Evolutionary conservation across 83 land plant genomes (phyloP).

Genomic region (Picea mariana): DNA sequence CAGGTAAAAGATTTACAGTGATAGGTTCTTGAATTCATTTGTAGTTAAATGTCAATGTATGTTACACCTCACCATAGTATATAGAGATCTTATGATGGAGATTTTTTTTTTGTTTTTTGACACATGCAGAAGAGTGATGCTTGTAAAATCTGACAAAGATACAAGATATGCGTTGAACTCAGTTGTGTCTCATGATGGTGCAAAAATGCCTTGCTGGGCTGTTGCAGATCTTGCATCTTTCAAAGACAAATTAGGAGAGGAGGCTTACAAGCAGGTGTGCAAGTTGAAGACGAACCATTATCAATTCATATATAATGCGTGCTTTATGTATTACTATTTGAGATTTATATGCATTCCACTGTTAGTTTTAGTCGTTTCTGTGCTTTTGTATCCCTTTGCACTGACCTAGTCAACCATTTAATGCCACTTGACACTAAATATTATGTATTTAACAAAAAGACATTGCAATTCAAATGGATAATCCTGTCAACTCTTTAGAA

Average conservation of each 20-base stretch:
- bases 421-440: no score
- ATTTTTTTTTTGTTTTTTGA: neutral
- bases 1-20: no score
- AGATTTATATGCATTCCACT: neutral
- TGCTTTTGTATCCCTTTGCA: neutral
- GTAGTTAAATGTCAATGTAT: slow-evolving; percentile 1
- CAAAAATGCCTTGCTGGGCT: slow-evolving; percentile 59
- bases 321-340: slow-evolving; percentile 1
- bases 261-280: slow-evolving; percentile 55
- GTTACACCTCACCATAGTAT: neutral
- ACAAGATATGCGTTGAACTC: slow-evolving; percentile 56
- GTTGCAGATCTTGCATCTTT: slow-evolving; percentile 46
- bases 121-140: slow-evolving; percentile 46
- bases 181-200: slow-evolving; percentile 71
- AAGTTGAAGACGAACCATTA: neutral
- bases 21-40: no score
- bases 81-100: no score
- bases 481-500: no score
- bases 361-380: neutral
- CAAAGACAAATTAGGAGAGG: slow-evolving; percentile 37
- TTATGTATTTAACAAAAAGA: no score
- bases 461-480: no score
- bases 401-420: no score
- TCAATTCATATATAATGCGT: neutral
- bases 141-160: slow-evolving; percentile 68